Percentiles rank a stretch among this genome's conserved stretches.
Conservation (phyloP, 257 asterid species). For the Capsicum rhomboideum region DNA sequence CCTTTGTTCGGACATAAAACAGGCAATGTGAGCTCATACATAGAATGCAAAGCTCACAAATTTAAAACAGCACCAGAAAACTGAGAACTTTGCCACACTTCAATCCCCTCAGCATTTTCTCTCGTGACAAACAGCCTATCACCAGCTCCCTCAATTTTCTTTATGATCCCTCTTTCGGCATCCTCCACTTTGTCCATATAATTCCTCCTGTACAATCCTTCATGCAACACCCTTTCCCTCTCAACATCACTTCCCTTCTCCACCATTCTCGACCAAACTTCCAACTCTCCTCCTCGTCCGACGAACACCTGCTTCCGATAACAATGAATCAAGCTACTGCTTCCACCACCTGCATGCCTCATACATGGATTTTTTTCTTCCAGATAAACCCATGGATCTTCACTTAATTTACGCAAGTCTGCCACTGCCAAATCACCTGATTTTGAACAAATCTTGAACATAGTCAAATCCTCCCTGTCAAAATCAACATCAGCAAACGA, state of each 20-base stretch:
- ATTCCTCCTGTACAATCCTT: constrained; percentile 71
- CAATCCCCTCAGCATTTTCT: constrained; percentile 81
- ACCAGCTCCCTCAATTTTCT: constrained; percentile 85
- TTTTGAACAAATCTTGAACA: constrained; percentile 82
- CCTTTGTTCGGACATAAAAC: neutral
- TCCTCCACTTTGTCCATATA: constrained; percentile 67
- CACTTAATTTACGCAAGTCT: constrained; percentile 61
- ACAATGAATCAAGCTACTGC: constrained; percentile 42
- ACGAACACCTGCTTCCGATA: constrained; percentile 69
- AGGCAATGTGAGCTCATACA: neutral
- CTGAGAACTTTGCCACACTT: constrained; percentile 84
- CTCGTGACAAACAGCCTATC: constrained; percentile 77
- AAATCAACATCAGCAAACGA: constrained; percentile 74
- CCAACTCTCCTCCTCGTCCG: constrained; percentile 82
- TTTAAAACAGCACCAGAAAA: constrained; percentile 47
- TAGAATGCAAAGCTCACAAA: neutral
- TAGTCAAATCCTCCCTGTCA: constrained; percentile 36
- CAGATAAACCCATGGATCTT: constrained; percentile 93
- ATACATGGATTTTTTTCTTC: constrained; percentile 81
- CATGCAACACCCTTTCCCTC: constrained; percentile 28
- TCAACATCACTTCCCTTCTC: constrained; percentile 10
- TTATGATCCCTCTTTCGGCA: constrained; percentile 61
- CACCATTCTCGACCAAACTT: constrained; percentile 77
- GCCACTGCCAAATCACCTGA: constrained; percentile 93
- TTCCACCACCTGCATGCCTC: constrained; percentile 50